Percentiles rank a stretch among this genome's conserved stretches.
phyloP scores from a whole-genome alignment of 768 basidiomycete species.

The button mushroom (Agaricus bisporus) region DNA sequence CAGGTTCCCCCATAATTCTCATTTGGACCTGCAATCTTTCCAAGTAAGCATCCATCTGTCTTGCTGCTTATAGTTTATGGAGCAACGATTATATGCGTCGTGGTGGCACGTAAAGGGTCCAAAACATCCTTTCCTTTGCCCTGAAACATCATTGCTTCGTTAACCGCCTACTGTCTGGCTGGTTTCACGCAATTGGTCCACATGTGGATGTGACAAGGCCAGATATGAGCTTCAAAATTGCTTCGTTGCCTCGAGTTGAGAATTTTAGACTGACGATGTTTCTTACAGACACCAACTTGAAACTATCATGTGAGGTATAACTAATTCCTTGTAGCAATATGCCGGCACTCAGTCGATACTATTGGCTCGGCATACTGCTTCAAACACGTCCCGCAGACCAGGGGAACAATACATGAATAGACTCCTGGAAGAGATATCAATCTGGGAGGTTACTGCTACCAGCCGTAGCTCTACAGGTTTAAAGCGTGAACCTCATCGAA shows the following conservation, averaged over 20 bases:
- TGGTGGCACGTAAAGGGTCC: conserved; percentile 45
- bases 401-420: too few relatives aligned
- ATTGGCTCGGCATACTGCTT: too few relatives aligned
- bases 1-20: too few relatives aligned
- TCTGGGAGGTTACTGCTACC: too few relatives aligned
- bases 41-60: conserved; percentile 23
- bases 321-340: too few relatives aligned
- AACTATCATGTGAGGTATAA: too few relatives aligned
- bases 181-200: conserved; percentile 40
- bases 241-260: background rate
- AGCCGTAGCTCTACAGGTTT: too few relatives aligned
- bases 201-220: conserved; percentile 76
- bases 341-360: too few relatives aligned
- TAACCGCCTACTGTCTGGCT: conserved; percentile 38
- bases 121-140: conserved; percentile 18
- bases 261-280: background rate
- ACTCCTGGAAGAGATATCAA: too few relatives aligned
- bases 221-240: conserved; percentile 63
- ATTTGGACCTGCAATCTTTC: background rate
- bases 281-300: background rate
- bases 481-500: too few relatives aligned
- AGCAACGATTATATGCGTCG: conserved; percentile 58
- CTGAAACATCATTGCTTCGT: conserved; percentile 22
- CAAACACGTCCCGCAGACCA: too few relatives aligned
- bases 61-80: background rate